A percentile compares a stretch with the other conserved stretches of the same genome.
phyloP scores from a whole-genome alignment of 768 basidiomycete genomes.

The Suillus hirtellus region DNA sequence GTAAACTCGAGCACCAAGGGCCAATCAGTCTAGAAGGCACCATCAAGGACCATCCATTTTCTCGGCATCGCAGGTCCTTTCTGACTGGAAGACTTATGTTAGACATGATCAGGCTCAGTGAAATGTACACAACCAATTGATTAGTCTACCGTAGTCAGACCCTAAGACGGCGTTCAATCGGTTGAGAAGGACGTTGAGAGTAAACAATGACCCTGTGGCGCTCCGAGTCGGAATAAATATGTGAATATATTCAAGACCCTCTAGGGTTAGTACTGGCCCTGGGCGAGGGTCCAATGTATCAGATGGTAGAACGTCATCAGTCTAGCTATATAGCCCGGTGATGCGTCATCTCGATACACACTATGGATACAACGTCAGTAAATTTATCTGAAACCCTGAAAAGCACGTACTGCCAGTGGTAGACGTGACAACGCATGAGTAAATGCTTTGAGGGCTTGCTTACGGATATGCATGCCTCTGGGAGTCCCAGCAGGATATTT shows the following conservation, averaged over 20 bases:
- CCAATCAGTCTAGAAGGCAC: constrained; percentile 46
- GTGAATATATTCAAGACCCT: constrained; percentile 44
- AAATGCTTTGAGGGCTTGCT: constrained; percentile 11
- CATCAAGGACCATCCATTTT: constrained; percentile 47
- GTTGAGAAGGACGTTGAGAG: constrained; percentile 44
- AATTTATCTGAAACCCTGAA: not conserved
- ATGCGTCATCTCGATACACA: constrained; percentile 12
- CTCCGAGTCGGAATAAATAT: constrained; percentile 40
- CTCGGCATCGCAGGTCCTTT: constrained; percentile 37
- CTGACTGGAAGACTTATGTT: constrained; percentile 18
- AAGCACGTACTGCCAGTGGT: not conserved
- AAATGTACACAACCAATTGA: constrained; percentile 29
- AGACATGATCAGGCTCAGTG: not conserved
- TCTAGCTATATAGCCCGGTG: constrained; percentile 3
- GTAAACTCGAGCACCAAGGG: constrained; percentile 57
- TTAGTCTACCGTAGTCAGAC: constrained; percentile 26
- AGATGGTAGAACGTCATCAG: constrained; percentile 24
- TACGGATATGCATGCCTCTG: constrained; percentile 10
- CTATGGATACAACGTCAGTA: constrained; percentile 14
- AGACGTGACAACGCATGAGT: not conserved
- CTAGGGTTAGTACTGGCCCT: constrained; percentile 33
- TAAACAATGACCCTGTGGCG: constrained; percentile 38
- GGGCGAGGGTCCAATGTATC: constrained; percentile 30
- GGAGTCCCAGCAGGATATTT: constrained; percentile 14
- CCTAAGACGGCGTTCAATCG: not conserved